phyloP scores from a whole-genome alignment of 176 grass and related monocot species.

The Rhynchospora breviuscula region DNA sequence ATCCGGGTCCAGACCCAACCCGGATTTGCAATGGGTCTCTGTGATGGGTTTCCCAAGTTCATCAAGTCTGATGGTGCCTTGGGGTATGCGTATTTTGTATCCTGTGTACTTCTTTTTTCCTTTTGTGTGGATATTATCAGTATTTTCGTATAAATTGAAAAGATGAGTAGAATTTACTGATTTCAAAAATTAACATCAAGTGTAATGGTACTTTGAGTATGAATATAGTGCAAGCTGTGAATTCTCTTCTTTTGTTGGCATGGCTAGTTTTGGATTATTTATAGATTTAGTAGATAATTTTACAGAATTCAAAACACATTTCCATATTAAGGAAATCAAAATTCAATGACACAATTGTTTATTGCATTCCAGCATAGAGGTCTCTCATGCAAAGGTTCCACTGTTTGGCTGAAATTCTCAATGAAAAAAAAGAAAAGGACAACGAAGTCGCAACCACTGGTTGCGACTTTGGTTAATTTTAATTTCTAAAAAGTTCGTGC shows the following conservation, averaged over 20 bases:
- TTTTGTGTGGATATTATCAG: neutral
- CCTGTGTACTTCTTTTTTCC: neutral
- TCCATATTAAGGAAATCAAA: neutral
- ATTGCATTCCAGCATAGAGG: neutral
- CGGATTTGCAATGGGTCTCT: constrained; percentile 56
- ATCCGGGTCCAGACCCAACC: constrained; percentile 75
- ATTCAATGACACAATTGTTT: neutral
- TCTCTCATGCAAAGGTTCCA: neutral
- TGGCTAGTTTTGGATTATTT: neutral
- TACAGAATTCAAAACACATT: neutral
- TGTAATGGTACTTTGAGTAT: constrained; percentile 73
- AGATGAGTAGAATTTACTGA: neutral
- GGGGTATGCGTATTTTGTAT: constrained; percentile 49
- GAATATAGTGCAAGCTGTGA: constrained; percentile 17
- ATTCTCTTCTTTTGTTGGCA: neutral
- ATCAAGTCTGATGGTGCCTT: constrained; percentile 65
- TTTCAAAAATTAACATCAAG: constrained; percentile 12
- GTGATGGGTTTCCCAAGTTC: constrained; percentile 71
- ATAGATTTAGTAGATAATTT: neutral
- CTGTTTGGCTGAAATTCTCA: neutral
- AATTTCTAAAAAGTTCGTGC: neutral
- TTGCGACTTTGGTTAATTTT: neutral
- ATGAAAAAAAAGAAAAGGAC: neutral
- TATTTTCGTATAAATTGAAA: neutral
- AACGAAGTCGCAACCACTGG: neutral